phyloP scores from a whole-genome alignment of 2,329 filamentous ascomycete species.

The Trichophyton schoenleinii region DNA sequence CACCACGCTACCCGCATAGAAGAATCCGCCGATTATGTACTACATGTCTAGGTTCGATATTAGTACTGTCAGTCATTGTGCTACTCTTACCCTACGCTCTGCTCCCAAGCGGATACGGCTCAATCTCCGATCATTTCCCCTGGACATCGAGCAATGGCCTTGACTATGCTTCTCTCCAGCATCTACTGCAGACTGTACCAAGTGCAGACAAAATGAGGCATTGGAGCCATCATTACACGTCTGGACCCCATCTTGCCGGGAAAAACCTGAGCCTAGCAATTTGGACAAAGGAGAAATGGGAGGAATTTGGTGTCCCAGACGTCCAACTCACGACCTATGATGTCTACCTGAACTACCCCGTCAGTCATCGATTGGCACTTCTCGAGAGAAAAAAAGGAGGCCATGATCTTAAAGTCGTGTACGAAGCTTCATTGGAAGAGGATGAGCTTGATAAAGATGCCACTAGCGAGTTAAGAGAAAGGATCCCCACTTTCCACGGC shows the following conservation, averaged over 20 bases:
- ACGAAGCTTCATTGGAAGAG: constrained; percentile 69
- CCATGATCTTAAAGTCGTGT: constrained; percentile 46
- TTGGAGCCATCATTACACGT: constrained; percentile 68
- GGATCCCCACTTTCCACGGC: constrained; percentile 84
- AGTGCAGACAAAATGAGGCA: constrained; percentile 46
- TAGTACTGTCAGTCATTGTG: constrained; percentile 28
- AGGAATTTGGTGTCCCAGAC: constrained; percentile 53
- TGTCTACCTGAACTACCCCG: constrained; percentile 64
- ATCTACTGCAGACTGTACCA: constrained; percentile 43
- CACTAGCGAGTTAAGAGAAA: constrained; percentile 57
- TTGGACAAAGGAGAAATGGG: constrained; percentile 65
- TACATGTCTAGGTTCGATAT: constrained; percentile 25
- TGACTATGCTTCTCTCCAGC: constrained; percentile 42
- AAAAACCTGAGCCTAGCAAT: constrained; percentile 64
- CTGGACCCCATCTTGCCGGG: constrained; percentile 62
- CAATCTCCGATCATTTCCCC: constrained; percentile 31
- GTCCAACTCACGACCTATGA: constrained; percentile 56
- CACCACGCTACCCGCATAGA: constrained; percentile 32
- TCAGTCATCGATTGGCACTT: constrained; percentile 56
- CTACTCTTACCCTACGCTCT: constrained; percentile 32
- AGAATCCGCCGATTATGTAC: constrained; percentile 33
- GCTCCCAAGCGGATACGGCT: constrained; percentile 27
- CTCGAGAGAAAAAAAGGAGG: constrained; percentile 37
- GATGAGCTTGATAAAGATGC: constrained; percentile 73
- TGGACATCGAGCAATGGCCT: constrained; percentile 37